Evolutionary conservation across 331 rosid species (phyloP), one percentile per base, ranked within the genome.

Genomic region (Malus hybrid): DNA sequence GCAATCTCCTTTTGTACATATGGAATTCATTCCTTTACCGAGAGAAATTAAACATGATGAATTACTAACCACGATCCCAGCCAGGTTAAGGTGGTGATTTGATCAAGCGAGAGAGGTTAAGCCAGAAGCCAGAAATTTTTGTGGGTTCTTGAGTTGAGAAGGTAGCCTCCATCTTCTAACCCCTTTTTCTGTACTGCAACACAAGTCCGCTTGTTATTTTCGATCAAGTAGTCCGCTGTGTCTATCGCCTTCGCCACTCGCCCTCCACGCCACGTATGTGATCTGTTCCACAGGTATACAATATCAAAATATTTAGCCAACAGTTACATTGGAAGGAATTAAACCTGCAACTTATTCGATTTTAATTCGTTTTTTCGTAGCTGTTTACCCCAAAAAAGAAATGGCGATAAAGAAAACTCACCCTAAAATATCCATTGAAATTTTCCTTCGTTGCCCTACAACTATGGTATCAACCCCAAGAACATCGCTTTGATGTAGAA

Each of bases 51-150:
- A 29, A 54, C n/a, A 70, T 52, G 57, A 16, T 50, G 56, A 50
- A 50, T 52, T 52, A 48, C 55, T 6, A 52, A 52, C 57, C 57
- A 52, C 7, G 57, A 52, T 52, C 57, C 57, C 4, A 3, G 55
- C 55, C 55, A 15, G 57, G 20, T 42, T 42, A 10, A 42, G 46
- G 18, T 50, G 56, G n/a, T 50, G n/a, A 50, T 50, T 50, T 6
- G n/a, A 50, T 6, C n/a, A 6, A 50, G 56, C n/a, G 44, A 36
- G 44, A 3, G 56, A 50, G 56, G 56, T 85, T 69, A 88, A 54
- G 97, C 97, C 68, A 93, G 77, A 56, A 90, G 89, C 97, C 96
- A 88, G 89, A 93, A 93, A 67, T 90, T 88, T 72, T 74, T 86
- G 29, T 87, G 90, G 29, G 93, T 90, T 87, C 86, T 90, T 24